Conservation (phyloP, 306 rosid genomes). For the Astragalus glycyphyllos region DNA sequence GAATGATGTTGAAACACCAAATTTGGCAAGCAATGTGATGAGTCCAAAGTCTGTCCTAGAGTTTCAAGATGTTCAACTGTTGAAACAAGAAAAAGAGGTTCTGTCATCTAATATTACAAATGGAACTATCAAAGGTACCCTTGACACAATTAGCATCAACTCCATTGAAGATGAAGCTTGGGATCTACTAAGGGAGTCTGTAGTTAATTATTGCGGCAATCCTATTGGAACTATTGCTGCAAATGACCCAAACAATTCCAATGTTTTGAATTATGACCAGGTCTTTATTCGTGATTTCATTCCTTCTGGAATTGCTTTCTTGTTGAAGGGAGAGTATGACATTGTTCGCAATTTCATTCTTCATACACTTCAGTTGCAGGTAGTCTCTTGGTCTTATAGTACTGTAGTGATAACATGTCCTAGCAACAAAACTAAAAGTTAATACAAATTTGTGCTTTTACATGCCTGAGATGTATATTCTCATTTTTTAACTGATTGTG, state of each 20-base stretch:
- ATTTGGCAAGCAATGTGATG: slow-evolving; percentile 44
- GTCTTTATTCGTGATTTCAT: slow-evolving; percentile 90
- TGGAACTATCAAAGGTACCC: slow-evolving; percentile 54
- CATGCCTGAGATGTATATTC: slow-evolving; percentile 16
- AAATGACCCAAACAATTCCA: slow-evolving; percentile 71
- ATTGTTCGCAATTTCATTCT: slow-evolving; percentile 89
- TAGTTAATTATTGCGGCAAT: slow-evolving; percentile 75
- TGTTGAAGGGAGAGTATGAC: slow-evolving; percentile 84
- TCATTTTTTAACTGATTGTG: slow-evolving; percentile 28
- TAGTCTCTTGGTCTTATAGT: slow-evolving; percentile 41
- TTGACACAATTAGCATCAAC: slow-evolving; percentile 43
- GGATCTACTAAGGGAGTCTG: slow-evolving; percentile 76
- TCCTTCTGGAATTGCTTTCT: slow-evolving; percentile 91
- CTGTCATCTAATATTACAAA: slow-evolving; percentile 52
- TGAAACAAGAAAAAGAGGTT: slow-evolving; percentile 57
- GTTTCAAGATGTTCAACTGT: slow-evolving; percentile 60
- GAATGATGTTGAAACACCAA: slow-evolving; percentile 52
- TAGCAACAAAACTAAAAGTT: slow-evolving; percentile 16
- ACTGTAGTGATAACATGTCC: slow-evolving; percentile 19
- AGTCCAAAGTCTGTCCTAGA: slow-evolving; percentile 47
- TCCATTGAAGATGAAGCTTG: slow-evolving; percentile 85
- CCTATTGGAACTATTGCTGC: slow-evolving; percentile 93
- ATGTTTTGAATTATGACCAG: slow-evolving; percentile 80
- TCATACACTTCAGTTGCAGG: slow-evolving; percentile 92
- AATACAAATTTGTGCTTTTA: slow-evolving; percentile 1